A percentile compares a stretch with the other conserved stretches of the same genome.
Evolutionary conservation across 495 filamentous ascomycete species (phyloP).

Genomic region (Penicillium tannophilum): DNA sequence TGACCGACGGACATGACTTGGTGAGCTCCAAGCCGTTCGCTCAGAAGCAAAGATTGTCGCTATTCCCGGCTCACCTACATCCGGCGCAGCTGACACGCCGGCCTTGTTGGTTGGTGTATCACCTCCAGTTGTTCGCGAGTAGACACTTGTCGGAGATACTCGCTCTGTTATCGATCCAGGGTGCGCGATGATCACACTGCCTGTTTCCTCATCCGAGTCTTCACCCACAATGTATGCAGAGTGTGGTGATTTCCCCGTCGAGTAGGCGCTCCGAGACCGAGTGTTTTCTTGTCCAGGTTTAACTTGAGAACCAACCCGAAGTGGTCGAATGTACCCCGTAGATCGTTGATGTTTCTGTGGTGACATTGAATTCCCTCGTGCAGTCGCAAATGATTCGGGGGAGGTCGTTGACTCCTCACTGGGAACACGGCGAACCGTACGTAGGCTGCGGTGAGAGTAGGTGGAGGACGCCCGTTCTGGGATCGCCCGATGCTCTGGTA

Average conservation of each 20-base stretch:
- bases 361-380: conserved; percentile 27
- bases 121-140: conserved; percentile 57
- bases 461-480: conserved; percentile 36
- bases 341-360: conserved; percentile 17
- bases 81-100: conserved; percentile 12
- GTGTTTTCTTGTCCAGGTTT: conserved; percentile 4
- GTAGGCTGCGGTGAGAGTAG: conserved; percentile 32
- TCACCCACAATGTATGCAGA: conserved; percentile 10
- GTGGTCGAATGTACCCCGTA: conserved; percentile 3
- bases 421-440: conserved; percentile 34
- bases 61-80: conserved; percentile 35
- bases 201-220: conserved; percentile 25
- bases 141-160: conserved; percentile 52
- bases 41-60: conserved; percentile 50
- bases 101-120: conserved; percentile 34
- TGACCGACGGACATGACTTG: conserved; percentile 21
- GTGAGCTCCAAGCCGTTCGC: conserved; percentile 41
- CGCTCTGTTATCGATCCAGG: conserved; percentile 1
- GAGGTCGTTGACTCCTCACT: conserved; percentile 38
- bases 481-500: conserved; percentile 34
- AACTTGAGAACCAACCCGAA: neutral
- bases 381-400: conserved; percentile 34
- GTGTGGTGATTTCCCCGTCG: neutral
- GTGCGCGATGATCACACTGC: conserved; percentile 24
- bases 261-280: neutral